phyloP scores from a whole-genome alignment of 2,329 filamentous ascomycete genomes.

The Hawksworthiomyces lignivorus region DNA sequence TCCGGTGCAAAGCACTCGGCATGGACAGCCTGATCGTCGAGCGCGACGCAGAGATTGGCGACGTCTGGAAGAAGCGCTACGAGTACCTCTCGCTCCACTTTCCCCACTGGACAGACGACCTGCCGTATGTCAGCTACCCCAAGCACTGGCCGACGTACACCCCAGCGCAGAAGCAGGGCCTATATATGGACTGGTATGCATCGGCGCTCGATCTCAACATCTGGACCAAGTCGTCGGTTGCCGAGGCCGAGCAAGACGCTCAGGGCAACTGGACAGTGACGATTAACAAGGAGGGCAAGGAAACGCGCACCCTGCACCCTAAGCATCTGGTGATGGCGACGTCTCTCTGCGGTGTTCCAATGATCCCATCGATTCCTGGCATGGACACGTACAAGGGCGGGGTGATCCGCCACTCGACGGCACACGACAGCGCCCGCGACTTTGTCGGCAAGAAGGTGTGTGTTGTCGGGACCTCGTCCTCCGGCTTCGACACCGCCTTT shows the following conservation, averaged over 20 bases:
- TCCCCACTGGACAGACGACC: conserved; percentile 27
- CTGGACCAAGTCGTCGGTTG: conserved; percentile 21
- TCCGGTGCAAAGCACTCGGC: conserved; percentile 19
- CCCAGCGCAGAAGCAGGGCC: conserved; percentile 35
- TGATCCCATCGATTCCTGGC: conserved; percentile 3
- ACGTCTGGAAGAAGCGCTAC: conserved; percentile 41
- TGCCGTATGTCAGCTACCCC: conserved; percentile 32
- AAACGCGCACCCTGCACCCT: conserved; percentile 7
- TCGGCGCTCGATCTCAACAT: conserved; percentile 32
- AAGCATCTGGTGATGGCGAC: conserved; percentile 8
- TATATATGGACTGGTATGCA: conserved; percentile 37
- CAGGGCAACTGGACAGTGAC: conserved; percentile 48
- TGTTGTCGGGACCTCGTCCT: conserved; percentile 70
- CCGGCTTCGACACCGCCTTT: conserved; percentile 68
- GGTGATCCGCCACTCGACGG: conserved; percentile 5
- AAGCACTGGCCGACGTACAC: conserved; percentile 26
- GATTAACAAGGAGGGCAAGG: conserved; percentile 23
- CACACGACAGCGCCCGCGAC: not conserved
- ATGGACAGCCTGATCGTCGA: conserved; percentile 31
- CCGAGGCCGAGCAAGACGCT: conserved; percentile 2
- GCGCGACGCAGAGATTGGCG: conserved; percentile 34
- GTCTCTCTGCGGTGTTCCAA: conserved; percentile 4
- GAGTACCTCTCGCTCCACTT: conserved; percentile 16
- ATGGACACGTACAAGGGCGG: not conserved
- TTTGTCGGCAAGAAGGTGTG: conserved; percentile 53